Evolutionary conservation across 2,329 filamentous ascomycete species (phyloP).

Genomic region (Xylaria sp.): DNA sequence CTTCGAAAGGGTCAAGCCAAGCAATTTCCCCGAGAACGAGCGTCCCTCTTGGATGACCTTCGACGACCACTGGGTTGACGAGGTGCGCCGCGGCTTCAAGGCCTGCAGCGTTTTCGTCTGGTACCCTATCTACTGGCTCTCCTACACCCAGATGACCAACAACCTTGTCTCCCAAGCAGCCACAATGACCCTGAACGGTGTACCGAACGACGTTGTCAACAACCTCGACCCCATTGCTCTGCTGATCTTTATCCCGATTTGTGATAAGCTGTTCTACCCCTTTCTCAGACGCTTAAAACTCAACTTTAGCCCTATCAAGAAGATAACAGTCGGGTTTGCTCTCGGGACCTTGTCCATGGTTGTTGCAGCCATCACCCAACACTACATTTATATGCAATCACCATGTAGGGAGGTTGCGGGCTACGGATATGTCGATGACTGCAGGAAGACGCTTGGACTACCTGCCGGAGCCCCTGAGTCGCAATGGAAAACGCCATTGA

Average conservation of each 20-base stretch:
- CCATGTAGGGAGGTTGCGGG: constrained; percentile 61
- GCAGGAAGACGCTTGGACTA: constrained; percentile 20
- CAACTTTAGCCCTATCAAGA: constrained; percentile 74
- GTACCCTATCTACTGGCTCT: constrained; percentile 65
- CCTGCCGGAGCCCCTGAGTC: constrained; percentile 24
- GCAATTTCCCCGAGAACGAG: constrained; percentile 54
- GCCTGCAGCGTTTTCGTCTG: constrained; percentile 74
- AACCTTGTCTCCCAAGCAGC: constrained; percentile 67
- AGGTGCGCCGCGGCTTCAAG: constrained; percentile 69
- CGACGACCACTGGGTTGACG: constrained; percentile 81
- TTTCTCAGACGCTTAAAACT: constrained; percentile 64
- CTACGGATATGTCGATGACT: constrained; percentile 50
- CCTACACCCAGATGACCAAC: constrained; percentile 63
- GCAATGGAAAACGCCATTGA: constrained; percentile 49
- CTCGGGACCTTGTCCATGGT: constrained; percentile 65
- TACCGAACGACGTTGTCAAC: constrained; percentile 77
- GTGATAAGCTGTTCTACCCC: constrained; percentile 72
- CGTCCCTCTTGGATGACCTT: constrained; percentile 78
- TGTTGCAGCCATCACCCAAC: constrained; percentile 58
- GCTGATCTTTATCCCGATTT: constrained; percentile 73
- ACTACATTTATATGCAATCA: constrained; percentile 66
- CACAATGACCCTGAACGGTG: constrained; percentile 67
- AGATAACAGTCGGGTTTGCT: constrained; percentile 71
- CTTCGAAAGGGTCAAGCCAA: constrained; percentile 73
- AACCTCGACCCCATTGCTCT: constrained; percentile 77